A percentile compares a stretch with the other conserved stretches of the same genome.
These are phyloP conservation scores for Coriaria nepalensis DNA, from an alignment of 306 rosid species.

Conservation along the genomic window DNA sequence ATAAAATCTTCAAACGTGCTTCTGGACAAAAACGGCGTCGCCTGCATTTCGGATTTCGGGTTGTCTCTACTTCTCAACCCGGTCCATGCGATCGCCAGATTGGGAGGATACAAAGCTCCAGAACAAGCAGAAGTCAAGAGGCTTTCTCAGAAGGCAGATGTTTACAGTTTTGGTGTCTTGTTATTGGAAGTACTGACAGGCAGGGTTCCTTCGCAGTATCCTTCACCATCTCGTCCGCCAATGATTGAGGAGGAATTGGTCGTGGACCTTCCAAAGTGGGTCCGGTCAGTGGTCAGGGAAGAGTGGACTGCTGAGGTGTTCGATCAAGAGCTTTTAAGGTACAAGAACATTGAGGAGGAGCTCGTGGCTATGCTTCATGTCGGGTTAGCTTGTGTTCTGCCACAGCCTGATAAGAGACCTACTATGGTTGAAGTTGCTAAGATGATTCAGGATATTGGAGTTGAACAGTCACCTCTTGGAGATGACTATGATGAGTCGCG, in stretches of 20 bases:
- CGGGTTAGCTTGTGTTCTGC: constrained; percentile 65
- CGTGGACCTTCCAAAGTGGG: constrained; percentile 86
- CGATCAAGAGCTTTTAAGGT: constrained; percentile 75
- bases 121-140: constrained; percentile 70
- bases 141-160: constrained; percentile 78
- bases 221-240: constrained; percentile 39
- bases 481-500: constrained; percentile 89
- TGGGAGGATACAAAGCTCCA: constrained; percentile 90
- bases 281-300: constrained; percentile 80
- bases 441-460: constrained; percentile 91
- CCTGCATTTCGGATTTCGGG: constrained; percentile 90
- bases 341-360: constrained; percentile 97
- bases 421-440: constrained; percentile 65
- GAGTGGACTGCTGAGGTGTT: constrained; percentile 99
- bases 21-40: constrained; percentile 83
- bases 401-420: constrained; percentile 82
- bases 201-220: constrained; percentile 61
- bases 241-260: constrained; percentile 37
- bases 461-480: constrained; percentile 84
- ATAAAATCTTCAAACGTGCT: constrained; percentile 83
- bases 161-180: constrained; percentile 76
- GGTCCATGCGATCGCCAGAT: constrained; percentile 77
- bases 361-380: constrained; percentile 89
- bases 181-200: constrained; percentile 80
- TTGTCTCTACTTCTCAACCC: constrained; percentile 71